Conservation (phyloP, 1,284 basidiomycete genomes). For the Cryptococcus neoformans region DNA sequence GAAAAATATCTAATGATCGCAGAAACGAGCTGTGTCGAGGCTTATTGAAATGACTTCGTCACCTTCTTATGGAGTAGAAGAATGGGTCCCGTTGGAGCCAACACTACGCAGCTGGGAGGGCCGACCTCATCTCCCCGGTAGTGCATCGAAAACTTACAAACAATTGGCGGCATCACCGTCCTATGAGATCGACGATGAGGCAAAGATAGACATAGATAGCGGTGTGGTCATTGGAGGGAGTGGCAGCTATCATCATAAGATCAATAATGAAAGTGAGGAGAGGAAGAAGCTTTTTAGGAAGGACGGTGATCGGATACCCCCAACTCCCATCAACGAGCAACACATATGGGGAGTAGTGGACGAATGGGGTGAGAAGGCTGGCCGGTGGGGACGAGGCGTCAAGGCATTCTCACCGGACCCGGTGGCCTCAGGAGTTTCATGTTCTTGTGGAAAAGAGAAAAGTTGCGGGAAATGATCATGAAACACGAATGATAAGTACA, state of each 20-base stretch:
- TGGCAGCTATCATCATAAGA: too few relatives aligned
- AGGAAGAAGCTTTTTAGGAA: neutral
- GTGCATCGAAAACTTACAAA: too few relatives aligned
- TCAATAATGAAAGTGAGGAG: too few relatives aligned
- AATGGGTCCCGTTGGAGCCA: slow-evolving; percentile 39
- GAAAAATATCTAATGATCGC: neutral
- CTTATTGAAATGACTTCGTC: slow-evolving; percentile 63
- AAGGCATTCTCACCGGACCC: slow-evolving; percentile 22
- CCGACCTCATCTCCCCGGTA: neutral
- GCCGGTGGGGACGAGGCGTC: slow-evolving; percentile 52
- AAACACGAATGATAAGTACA: too few relatives aligned
- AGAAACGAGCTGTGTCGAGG: slow-evolving; percentile 61
- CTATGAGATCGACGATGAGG: too few relatives aligned
- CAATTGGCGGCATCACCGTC: too few relatives aligned
- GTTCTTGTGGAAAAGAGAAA: too few relatives aligned
- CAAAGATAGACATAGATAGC: too few relatives aligned
- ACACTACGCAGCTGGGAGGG: slow-evolving; percentile 50
- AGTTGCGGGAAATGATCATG: too few relatives aligned
- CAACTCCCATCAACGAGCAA: slow-evolving; percentile 29
- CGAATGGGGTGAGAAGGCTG: slow-evolving; percentile 52
- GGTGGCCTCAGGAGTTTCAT: too few relatives aligned
- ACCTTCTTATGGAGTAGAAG: slow-evolving; percentile 52
- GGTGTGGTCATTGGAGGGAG: too few relatives aligned
- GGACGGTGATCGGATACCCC: neutral
- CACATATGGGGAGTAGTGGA: slow-evolving; percentile 50